phyloP scores from a whole-genome alignment of 768 basidiomycete genomes.

The Hericium erinaceus region DNA sequence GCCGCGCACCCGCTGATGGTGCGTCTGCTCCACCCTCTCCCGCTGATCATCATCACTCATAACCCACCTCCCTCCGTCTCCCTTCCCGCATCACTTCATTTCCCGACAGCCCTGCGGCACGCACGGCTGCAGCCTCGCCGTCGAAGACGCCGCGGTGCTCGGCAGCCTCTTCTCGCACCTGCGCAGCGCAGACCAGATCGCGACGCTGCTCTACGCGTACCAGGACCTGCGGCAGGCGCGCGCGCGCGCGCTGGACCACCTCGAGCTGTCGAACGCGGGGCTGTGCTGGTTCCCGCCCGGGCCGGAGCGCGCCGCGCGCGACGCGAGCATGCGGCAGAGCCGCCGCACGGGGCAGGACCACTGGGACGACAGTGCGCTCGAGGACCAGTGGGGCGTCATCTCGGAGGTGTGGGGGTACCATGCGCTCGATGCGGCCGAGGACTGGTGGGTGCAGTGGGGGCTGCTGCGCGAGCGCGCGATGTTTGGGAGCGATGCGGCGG shows the following conservation, averaged over 20 bases:
- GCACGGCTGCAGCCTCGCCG: constrained; percentile 5
- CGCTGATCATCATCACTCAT: not conserved
- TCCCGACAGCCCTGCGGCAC: constrained; percentile 7
- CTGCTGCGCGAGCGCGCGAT: constrained; percentile 11
- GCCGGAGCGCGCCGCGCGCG: constrained; percentile 4
- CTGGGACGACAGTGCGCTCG: constrained; percentile 9
- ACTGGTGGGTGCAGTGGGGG: constrained; percentile 16
- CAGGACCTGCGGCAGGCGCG: constrained; percentile 20
- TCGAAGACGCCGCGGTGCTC: constrained; percentile 23
- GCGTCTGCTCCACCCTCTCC: not conserved
- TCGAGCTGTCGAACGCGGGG: not conserved
- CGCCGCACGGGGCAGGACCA: not conserved
- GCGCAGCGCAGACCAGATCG: constrained; percentile 20
- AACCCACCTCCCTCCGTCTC: too few species aligned
- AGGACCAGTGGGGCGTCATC: constrained; percentile 10
- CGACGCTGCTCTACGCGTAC: constrained; percentile 24
- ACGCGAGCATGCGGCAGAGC: not conserved
- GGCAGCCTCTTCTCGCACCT: constrained; percentile 31
- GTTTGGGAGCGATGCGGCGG: not conserved
- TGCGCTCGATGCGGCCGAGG: constrained; percentile 13
- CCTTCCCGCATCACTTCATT: not conserved
- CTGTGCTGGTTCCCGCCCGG: constrained; percentile 10
- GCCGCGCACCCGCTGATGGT: constrained; percentile 10
- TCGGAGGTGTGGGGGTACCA: constrained; percentile 10
- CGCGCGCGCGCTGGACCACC: constrained; percentile 2